Conservation (phyloP, 2,329 filamentous ascomycete species). For the Botrytis deweyae region DNA sequence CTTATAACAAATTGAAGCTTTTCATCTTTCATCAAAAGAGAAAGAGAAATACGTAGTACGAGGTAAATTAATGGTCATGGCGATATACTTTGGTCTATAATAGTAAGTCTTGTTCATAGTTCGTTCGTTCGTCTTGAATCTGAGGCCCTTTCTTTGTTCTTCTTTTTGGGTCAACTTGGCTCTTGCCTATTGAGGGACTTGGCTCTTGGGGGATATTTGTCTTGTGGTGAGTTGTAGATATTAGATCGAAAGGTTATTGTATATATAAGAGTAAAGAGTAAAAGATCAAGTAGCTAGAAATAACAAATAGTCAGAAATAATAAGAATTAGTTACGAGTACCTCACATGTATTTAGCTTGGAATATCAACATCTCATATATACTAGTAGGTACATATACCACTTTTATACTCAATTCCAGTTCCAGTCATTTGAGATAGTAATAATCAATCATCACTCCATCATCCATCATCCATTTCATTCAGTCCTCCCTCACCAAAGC, state of each 20-base stretch:
- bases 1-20: no score
- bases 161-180: not conserved
- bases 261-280: no score
- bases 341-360: not conserved
- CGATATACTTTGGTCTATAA: not conserved
- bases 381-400: no score
- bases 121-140: not conserved
- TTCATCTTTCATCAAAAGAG: not conserved
- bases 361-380: not conserved
- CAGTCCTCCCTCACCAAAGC: not conserved
- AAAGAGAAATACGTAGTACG: no score
- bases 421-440: not conserved
- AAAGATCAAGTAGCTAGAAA: not conserved
- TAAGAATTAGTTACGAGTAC: no score
- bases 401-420: not conserved
- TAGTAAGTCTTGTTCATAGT: not conserved
- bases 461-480: not conserved
- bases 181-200: not conserved
- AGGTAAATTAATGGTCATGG: not conserved
- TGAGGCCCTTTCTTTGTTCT: constrained; percentile 4
- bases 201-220: not conserved
- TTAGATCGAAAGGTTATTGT: not conserved
- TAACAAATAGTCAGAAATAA: no score
- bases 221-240: no score
- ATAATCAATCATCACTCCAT: not conserved